Evolutionary conservation across 2,329 filamentous ascomycete genomes (phyloP), one percentile per base, ranked within the genome.

Genomic region (Neurospora sp.): DNA sequence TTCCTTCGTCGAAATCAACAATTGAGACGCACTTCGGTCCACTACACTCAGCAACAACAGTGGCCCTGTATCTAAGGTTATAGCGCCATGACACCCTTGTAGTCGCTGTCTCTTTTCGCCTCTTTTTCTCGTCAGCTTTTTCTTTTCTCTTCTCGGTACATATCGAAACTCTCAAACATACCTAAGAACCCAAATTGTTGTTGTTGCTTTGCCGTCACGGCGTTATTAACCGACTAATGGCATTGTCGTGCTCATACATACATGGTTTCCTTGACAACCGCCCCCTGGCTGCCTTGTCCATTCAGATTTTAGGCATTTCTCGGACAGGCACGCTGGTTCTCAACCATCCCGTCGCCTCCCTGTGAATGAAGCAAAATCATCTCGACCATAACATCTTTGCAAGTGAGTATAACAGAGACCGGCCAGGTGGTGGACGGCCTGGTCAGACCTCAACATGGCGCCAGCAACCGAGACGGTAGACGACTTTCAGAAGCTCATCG

Each of bases 401-500:
- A 33, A 58, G 23, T 9, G 23, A 33, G 23, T 58, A 23, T 15
- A 52, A 52, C 19, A 52, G 43, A 52, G 43, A 23, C n/a, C 19
- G 43, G n/a, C n/a, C n/a, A 19, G 43, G 13, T 23, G 40, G 40
- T 43, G 40, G 17, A 19, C n/a, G 42, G 43, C 43, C 43, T 46
- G 43, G n/a, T 46, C n/a, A 23, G 19, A 46, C n/a, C 11, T 52
- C 67, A 69, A 13, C 67, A 76, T 75, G 74, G 66, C 73, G 33
- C 74, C 72, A 43, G 23, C 19, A 13, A 72, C 67, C 68, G 73
- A 72, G 28, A 70, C 71, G 23, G 67, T 73, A 62, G 28, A 73
- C 33, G 28, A 73, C 68, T 70, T 76, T 9, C 73, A 74, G 42
- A 66, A 75, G 46, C 39, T 76, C 33, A 69, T 72, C n/a, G 70